Base-by-base conservation (phyloP, 2,329 filamentous ascomycete species). In the Trichophyton simii region DNA sequence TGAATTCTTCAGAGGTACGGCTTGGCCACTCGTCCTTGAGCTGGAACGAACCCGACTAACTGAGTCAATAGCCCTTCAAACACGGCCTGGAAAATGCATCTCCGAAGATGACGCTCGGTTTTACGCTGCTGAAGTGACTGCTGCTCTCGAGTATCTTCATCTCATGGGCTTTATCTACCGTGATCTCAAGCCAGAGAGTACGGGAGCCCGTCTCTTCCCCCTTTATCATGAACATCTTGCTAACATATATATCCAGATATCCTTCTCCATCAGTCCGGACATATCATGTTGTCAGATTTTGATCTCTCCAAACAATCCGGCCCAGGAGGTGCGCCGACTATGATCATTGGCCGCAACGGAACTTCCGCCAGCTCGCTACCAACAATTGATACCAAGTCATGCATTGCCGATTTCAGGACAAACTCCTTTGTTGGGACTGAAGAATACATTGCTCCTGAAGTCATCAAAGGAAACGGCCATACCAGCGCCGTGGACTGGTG, bases 211-310 rank as follows among this genome's bases (percentile, higher is more conserved):
- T 18, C 25, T 36, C 34, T 22, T n/a, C 54, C 20, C 25, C 8
- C 18, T 20, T 6, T 15, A 18, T 18, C 6, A 9, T 15, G 15
- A 13, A 44, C 3, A 0, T 0, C 22, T 41, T 6, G 41, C 11
- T n/a, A 41, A 57, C 41, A 62, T 67, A 28, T 67, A 28, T 46
- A n/a, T 42, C 5, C 67, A 96, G 91, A 99, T 69, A 99, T 99
- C 66, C 81, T 99, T 13, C 84, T 99, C 22, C 94, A 99, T 73
- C 94, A 99, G 75, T 97, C 94, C n/a, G 94, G 94, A 15, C 94
- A 99, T 75, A 99, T 99, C 69, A 99, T 99, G 94, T 83, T 99
- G 73, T 97, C 94, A 64, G 94, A 99, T 77, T 99, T 99, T 75
- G 94, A 99, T 75, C 78, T 99, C 64, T 96, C 91, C 8, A 99